Evolutionary conservation across 305 asterid species (phyloP).

Genomic region (Solanum hybrid): DNA sequence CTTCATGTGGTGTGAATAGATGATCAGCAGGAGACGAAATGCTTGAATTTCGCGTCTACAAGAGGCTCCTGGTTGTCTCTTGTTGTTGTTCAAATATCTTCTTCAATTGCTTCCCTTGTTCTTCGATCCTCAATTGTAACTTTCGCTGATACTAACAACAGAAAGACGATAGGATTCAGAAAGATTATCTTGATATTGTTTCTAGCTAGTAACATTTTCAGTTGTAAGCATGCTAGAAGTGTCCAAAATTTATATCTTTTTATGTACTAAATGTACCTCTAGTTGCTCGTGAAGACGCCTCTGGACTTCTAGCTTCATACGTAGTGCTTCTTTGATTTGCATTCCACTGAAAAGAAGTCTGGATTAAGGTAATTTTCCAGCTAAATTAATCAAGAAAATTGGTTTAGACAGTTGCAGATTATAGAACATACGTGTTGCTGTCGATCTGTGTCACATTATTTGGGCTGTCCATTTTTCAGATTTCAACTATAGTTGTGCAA

Average conservation of each 20-base stretch:
- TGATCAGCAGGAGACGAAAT: conserved; percentile 17
- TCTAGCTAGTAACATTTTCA: not conserved
- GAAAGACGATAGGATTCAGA: not conserved
- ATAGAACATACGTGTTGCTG: not conserved
- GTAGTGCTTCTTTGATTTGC: conserved; percentile 74
- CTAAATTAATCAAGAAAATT: not conserved
- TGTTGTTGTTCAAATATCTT: conserved; percentile 63
- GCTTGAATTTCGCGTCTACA: conserved; percentile 19
- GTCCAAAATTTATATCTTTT: not conserved
- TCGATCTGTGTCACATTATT: not conserved
- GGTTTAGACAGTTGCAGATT: not conserved
- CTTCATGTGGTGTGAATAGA: conserved; percentile 14
- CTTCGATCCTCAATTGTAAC: conserved; percentile 69
- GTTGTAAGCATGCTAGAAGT: not conserved
- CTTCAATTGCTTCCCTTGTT: conserved; percentile 56
- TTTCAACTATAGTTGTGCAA: not conserved
- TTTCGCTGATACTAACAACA: conserved; percentile 43
- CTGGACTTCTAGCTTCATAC: conserved; percentile 66
- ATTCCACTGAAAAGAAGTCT: conserved; percentile 33
- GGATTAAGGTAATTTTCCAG: not conserved
- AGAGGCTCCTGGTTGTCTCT: conserved; percentile 22
- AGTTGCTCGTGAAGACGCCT: conserved; percentile 83
- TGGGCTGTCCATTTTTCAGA: not conserved
- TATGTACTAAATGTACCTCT: conserved; percentile 35
- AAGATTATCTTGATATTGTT: not conserved